These are phyloP conservation scores for Jacaranda mimosifolia DNA, from an alignment of 257 asterid genomes.

Conservation along the genomic window DNA sequence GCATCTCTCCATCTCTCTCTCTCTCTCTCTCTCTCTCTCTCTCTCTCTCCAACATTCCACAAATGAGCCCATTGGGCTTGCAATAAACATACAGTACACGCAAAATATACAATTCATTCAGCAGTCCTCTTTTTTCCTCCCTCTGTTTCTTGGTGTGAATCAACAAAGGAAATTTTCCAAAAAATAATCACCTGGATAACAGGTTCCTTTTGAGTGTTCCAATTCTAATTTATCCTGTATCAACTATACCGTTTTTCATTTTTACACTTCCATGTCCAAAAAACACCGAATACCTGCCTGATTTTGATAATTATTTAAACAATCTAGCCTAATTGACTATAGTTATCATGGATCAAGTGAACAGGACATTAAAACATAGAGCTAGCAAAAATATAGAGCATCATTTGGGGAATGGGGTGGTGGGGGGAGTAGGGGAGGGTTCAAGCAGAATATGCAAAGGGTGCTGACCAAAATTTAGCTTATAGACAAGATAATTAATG, in stretches of 20 bases:
- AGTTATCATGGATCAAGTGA: conserved; percentile 24
- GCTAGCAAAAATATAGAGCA: conserved; percentile 24
- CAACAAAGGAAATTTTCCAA: not conserved
- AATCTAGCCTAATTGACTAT: not conserved
- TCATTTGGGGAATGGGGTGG: not conserved
- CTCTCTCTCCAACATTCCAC: too few relatives aligned
- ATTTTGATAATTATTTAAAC: not conserved
- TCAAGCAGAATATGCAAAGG: not conserved
- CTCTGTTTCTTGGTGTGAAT: too few relatives aligned
- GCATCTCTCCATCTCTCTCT: not conserved
- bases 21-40: too few relatives aligned
- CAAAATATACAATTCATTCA: too few relatives aligned
- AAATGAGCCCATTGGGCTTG: too few relatives aligned
- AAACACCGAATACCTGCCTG: not conserved
- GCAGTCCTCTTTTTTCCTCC: too few relatives aligned
- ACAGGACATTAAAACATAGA: not conserved
- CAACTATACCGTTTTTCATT: not conserved
- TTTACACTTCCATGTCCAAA: not conserved
- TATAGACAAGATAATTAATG: not conserved
- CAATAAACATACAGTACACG: too few relatives aligned
- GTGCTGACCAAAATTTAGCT: conserved; percentile 7
- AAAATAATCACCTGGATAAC: not conserved
- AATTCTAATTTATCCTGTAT: not conserved
- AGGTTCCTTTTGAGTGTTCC: not conserved
- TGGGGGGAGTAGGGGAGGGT: not conserved